Evolutionary conservation across 2,329 filamentous ascomycete genomes (phyloP), one percentile per base, ranked within the genome.

Genomic region (Aureobasidium subglaciale): DNA sequence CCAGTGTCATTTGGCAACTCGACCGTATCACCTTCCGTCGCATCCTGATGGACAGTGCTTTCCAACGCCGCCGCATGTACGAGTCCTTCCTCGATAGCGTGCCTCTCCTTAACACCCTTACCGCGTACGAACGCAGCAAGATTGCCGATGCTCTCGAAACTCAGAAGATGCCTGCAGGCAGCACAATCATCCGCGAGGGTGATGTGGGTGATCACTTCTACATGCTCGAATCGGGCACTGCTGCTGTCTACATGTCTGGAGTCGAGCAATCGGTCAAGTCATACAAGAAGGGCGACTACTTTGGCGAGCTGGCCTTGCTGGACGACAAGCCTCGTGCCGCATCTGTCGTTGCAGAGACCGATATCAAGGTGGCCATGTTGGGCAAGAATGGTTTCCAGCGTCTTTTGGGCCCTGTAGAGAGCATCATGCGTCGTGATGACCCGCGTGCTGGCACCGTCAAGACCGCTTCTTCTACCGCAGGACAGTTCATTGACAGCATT

Each of bases 11-110:
- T 9, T 99, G 93, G 93, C 90, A 90, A 18, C 79, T 99, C 49
- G 93, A 99, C 69, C 89, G 93, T 53, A 81, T 96, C 60, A 99
- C 93, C 9, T 99, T 99, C 80, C 90, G 93, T 64, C 88, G 93
- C 59, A 97, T 99, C 61, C 79, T 99, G 60, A 96, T 99, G 91
- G 92, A 97, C 74, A 95, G 89, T 35, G 95, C 93, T 3, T 97
- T 96, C 75, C 89, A 95, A 64, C 88, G 92, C 56, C 86, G 93
- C 64, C 88, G 92, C 66, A 92, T 97, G 85, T 97, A 97, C 73
- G 93, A 99, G 74, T 89, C 85, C 63, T 97, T 99, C 77, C 79
- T 99, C 20, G 91, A 95, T 69, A 90, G 96, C 68, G 93, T 97
- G 2, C 89, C 90, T 0, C 79, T 97, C 27, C 81, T 99, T 24